Base-by-base conservation (phyloP, 2,329 filamentous ascomycete genomes). In the Curvularia hawaiiensis region DNA sequence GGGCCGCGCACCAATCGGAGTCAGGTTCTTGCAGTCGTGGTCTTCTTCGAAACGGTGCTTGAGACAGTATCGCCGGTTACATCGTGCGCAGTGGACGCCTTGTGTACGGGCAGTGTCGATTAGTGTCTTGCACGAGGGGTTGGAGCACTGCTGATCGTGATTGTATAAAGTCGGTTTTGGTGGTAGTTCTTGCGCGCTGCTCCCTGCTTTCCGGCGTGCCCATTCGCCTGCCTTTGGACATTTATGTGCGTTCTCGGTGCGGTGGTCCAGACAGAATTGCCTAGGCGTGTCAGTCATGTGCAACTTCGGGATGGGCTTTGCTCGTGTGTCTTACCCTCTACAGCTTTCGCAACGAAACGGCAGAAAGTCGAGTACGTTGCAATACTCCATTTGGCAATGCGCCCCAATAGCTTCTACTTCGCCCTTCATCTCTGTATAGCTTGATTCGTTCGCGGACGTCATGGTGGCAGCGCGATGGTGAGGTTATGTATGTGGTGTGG, bases 301-400 rank as follows among this genome's bases (percentile, higher is more conserved):
- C 35, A 22, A 26, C 22, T 4, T 20, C 4, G 16, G 12, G 26
- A 16, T 18, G 22, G 38, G 14, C 16, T 20, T 2, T 16, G 30
- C 9, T 26, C 9, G 12, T 65, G 22, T 24, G 8, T 28, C 72
- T 40, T 69, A 82, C 79, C 83, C 82, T 70, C 80, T 85, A 79
- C 95, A 99, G 66, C 90, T 95, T 75, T 96, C 91, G 80, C 95
- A 99, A 72, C 88, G 85, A 78, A 98, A 98, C 4, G 95, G 95
- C 4, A 99, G 86, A 77, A 99, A 98, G 79, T 98, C 95, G 59
- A 98, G 90, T 74, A 95, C 90, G 75, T 93, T 90, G 83, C 95
- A 99, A 82, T 92, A 96, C 64, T 89, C 82, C 78, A 90, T 89
- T 77, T 97, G 88, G 84, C 95, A 99, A 81, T 97, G 93, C 61